Base-by-base conservation (phyloP, 306 rosid species). In the Cucumis melo region DNA sequence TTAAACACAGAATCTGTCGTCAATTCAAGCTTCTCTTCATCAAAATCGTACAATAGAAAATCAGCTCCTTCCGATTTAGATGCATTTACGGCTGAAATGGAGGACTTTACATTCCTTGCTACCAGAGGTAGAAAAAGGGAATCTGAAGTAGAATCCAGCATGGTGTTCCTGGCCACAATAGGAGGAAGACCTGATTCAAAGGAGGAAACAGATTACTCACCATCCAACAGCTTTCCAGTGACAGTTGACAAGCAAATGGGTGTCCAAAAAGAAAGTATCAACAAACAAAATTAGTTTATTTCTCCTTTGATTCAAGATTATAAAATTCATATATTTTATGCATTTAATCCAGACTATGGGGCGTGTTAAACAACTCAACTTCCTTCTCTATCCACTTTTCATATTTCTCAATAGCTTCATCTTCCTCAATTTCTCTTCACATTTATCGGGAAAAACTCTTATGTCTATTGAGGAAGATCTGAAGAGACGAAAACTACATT, bases 51-150 rank as follows among this genome's bases (percentile, higher is more conserved):
- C 72, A 91, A 85, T 82, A 94, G 92, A 83, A 89, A 94, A 85
- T 94, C 97, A 73, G 98, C 97, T 74, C 98, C 98, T 85, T 94
- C 98, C 0, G 97, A 88, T 59, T 75, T 85, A 38, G 97, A 89
- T 11, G 98, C 98, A 77, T 74, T 87, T 53, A 87, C 79, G 4
- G 97, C 98, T 77, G 91, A 83, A 64, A 85, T 87, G 6, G 79
- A 70, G 1, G 88, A 81, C 71, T 89, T 86, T 68, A 91, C 98
- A 61, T 80, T 81, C 85, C 95, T 90, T 66, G 91, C 97, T 56
- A 94, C 97, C 88, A 94, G 86, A 17, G 99, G 99, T 81, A 94
- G 97, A 74, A 89, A 81, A 59, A 91, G 91, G 19, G 82, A 77
- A 65, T 92, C 95, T 21, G 92, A 85, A 81, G 82, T 89, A 0